A percentile compares a stretch with the other conserved stretches of the same genome.
phyloP scores from a whole-genome alignment of 257 asterid genomes.

The Paulownia fortunei region DNA sequence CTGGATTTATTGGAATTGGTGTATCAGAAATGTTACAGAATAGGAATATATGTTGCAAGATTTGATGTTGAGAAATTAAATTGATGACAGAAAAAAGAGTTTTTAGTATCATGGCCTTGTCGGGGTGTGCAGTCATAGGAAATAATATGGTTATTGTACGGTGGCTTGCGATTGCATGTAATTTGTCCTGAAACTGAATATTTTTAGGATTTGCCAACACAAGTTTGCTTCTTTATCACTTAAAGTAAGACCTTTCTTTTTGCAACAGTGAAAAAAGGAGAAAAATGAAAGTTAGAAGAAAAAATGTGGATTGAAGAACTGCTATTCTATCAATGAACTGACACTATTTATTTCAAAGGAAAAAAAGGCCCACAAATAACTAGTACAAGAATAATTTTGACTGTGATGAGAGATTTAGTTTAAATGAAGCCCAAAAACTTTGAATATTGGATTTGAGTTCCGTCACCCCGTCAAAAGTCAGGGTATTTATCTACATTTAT shows the following conservation, averaged over 20 bases:
- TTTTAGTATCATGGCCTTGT: not conserved
- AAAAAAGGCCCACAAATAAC: no score
- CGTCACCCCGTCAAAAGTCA: no score
- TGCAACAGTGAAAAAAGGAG: constrained; percentile 10
- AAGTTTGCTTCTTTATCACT: constrained; percentile 42
- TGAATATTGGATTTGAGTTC: no score
- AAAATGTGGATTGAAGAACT: not conserved
- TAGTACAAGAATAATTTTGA: no score
- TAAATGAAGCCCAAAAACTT: no score
- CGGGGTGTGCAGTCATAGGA: not conserved
- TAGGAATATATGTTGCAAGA: not conserved
- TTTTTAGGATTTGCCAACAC: constrained; percentile 10
- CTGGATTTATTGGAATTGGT: not conserved
- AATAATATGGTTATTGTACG: not conserved
- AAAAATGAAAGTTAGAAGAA: not conserved
- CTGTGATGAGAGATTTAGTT: no score
- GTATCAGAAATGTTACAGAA: not conserved
- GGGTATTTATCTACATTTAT: no score
- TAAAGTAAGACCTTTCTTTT: constrained; percentile 36
- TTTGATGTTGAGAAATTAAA: not conserved
- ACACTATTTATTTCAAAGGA: not conserved
- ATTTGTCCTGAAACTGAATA: constrained; percentile 13
- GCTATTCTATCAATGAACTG: not conserved
- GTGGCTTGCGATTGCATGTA: no score
- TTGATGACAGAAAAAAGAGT: not conserved